Evolutionary conservation across 176 grass and related monocot genomes (phyloP), one percentile per base, ranked within the genome.

Genomic region (Raddia distichophylla): DNA sequence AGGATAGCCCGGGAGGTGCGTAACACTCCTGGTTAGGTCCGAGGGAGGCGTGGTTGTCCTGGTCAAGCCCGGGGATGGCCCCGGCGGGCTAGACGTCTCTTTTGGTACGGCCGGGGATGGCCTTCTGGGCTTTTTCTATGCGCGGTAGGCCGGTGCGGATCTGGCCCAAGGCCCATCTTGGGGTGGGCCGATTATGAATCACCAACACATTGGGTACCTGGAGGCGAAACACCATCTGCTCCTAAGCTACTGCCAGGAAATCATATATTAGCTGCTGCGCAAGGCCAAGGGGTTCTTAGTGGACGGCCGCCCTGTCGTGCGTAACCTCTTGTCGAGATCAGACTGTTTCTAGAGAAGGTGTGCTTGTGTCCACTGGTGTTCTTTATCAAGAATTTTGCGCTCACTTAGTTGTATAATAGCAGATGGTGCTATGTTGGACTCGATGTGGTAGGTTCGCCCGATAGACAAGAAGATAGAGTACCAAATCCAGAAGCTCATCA

Each of bases 321-420:
- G 71, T 49, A 91, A 87, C 75, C n/a, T n/a, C 88, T 95, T 33
- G 81, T 98, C 0, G 90, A 98, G 89, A 95, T 89, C 56, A 91
- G 90, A 74, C 80, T 95, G 5, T 98, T 95, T 73, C 77, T 98
- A 40, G 95, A 98, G 84, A 98, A 98, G 95, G 95, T 98, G 48
- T 18, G 58, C 8, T 16, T 7, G 15, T 50, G 61, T 13, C 13
- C 10, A 84, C 17, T 1, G 5, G 7, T 57, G 9, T 43, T 64
- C 18, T 13, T 71, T 89, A 7, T 65, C 82, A 4, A 35, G 18
- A 74, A 65, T 3, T 7, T 42, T 47, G 58, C 10, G 66, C 69
- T 12, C 0, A 2, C 64, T 14, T 43, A 40, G 35, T 3, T 86
- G 15, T 16, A 51, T 74, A 14, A 82, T 66, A n/a, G 10, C 77